Conservation (phyloP, 371 early-diverging fungal genomes). For the Conidiobolus incongruus region DNA sequence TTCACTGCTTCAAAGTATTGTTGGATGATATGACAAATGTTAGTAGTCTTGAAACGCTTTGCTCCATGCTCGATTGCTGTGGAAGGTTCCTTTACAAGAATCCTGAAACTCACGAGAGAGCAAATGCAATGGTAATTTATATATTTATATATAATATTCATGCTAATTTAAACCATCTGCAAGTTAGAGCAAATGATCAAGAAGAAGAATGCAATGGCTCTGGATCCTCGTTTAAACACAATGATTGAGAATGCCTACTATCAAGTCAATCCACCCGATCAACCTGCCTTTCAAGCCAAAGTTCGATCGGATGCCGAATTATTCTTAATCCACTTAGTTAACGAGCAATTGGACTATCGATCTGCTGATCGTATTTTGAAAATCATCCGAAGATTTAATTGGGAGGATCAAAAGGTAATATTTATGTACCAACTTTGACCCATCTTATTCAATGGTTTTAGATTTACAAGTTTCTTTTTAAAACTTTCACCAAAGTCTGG, state of each 20-base stretch:
- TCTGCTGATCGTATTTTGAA: conserved; percentile 40
- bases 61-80: conserved; percentile 67
- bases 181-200: conserved; percentile 70
- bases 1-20: conserved; percentile 59
- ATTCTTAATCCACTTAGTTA: conserved; percentile 68
- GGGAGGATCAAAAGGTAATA: conserved; percentile 37
- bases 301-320: conserved; percentile 49
- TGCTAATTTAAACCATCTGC: too few species aligned
- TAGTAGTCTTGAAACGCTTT: conserved; percentile 64
- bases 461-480: conserved; percentile 10
- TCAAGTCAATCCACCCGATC: conserved; percentile 68
- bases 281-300: conserved; percentile 27
- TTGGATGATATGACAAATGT: conserved; percentile 54
- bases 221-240: conserved; percentile 59
- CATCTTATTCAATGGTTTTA: conserved; percentile 3
- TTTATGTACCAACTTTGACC: neutral
- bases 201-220: conserved; percentile 54
- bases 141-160: too few species aligned
- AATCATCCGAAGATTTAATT: conserved; percentile 66
- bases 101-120: conserved; percentile 42
- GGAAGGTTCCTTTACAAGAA: conserved; percentile 65
- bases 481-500: conserved; percentile 69
- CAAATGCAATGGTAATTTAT: conserved; percentile 29
- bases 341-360: conserved; percentile 43
- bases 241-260: conserved; percentile 89